Conservation (phyloP, 2,329 filamentous ascomycete genomes). For the Trichoderma koningii region DNA sequence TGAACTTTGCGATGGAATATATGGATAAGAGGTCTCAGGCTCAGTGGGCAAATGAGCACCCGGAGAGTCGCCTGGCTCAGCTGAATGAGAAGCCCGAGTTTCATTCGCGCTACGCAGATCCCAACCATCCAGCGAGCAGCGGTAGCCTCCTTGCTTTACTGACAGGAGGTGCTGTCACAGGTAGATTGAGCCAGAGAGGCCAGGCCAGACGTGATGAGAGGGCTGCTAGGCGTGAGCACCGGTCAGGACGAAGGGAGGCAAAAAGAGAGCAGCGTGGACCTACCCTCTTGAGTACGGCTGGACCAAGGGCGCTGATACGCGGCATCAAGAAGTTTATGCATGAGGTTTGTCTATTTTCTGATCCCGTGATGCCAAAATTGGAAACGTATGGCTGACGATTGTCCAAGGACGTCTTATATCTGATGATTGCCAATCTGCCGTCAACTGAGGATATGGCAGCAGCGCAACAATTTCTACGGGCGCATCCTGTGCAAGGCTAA, state of each 20-base stretch:
- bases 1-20: constrained; percentile 29
- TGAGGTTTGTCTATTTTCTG: constrained; percentile 9
- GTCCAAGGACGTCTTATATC: constrained; percentile 27
- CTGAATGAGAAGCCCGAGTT: constrained; percentile 33
- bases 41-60: constrained; percentile 32
- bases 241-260: constrained; percentile 2
- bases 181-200: not conserved
- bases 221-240: not conserved
- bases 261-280: constrained; percentile 20
- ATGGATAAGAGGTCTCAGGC: constrained; percentile 34
- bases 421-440: constrained; percentile 29
- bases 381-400: not conserved
- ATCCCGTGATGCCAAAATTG: no score
- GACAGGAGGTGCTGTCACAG: constrained; percentile 30
- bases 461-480: constrained; percentile 15
- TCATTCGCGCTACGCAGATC: constrained; percentile 36
- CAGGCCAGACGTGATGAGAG: not conserved
- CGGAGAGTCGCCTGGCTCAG: constrained; percentile 30
- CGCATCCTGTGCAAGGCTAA: constrained; percentile 2
- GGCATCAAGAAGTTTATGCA: constrained; percentile 27
- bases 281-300: constrained; percentile 14
- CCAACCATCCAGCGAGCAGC: constrained; percentile 36
- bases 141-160: constrained; percentile 35
- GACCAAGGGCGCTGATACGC: constrained; percentile 19
- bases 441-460: constrained; percentile 26